Evolutionary conservation across 2,329 filamentous ascomycete genomes (phyloP).

Genomic region (Fusarium tanahbumbuense): DNA sequence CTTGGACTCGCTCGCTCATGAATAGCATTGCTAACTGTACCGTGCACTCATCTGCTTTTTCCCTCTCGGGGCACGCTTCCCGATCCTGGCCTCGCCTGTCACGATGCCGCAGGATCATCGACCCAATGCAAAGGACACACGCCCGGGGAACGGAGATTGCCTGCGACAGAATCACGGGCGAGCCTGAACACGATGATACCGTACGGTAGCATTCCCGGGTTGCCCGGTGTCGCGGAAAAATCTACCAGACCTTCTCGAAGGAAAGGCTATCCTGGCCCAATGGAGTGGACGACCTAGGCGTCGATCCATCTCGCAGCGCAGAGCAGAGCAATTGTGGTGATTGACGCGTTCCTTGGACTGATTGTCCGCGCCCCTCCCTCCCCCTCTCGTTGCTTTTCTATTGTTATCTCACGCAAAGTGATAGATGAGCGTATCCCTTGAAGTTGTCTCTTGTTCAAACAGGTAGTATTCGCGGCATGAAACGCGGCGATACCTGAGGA

Average conservation of each 20-base stretch:
- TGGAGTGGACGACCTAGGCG: conserved; percentile 41
- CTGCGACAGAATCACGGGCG: conserved; percentile 21
- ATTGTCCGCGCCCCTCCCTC: background rate
- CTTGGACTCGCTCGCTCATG: conserved; percentile 26
- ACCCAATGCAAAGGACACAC: conserved; percentile 41
- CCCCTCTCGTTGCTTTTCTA: conserved; percentile 34
- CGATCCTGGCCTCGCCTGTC: conserved; percentile 26
- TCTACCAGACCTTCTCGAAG: conserved; percentile 42
- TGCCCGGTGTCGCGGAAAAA: conserved; percentile 35
- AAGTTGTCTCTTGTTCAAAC: conserved; percentile 21
- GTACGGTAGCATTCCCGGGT: conserved; percentile 35
- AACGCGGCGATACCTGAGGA: conserved; percentile 35
- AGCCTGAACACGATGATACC: conserved; percentile 24
- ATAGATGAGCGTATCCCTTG: conserved; percentile 34
- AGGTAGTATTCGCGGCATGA: conserved; percentile 26
- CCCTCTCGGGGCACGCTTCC: conserved; percentile 26
- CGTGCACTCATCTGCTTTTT: conserved; percentile 12
- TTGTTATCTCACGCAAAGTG: conserved; percentile 16
- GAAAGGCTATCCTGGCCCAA: conserved; percentile 42
- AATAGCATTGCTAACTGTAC: conserved; percentile 6
- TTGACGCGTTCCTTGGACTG: conserved; percentile 7
- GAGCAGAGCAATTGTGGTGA: conserved; percentile 8
- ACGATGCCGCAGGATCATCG: conserved; percentile 34
- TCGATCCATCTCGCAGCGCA: conserved; percentile 42
- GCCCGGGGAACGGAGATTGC: conserved; percentile 40